Evolutionary conservation across 2,329 filamentous ascomycete genomes (phyloP).

Genomic region (Trichoderma arundinaceum): DNA sequence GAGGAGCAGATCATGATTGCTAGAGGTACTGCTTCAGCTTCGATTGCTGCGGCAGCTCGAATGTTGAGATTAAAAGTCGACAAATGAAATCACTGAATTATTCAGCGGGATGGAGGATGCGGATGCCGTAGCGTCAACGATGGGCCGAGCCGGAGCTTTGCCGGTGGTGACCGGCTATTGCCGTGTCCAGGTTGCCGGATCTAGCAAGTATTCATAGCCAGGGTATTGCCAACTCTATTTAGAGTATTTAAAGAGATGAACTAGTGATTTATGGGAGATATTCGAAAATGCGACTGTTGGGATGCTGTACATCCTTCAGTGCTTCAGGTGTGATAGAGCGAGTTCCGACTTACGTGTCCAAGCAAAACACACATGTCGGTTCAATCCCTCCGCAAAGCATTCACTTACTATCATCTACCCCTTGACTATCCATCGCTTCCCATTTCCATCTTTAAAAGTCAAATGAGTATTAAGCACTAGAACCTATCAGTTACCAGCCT

Average conservation of each 20-base stretch:
- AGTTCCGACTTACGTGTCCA: too few species aligned
- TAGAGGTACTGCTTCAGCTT: not conserved
- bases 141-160: conserved; percentile 30
- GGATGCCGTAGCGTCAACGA: conserved; percentile 9
- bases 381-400: too few species aligned
- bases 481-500: not conserved
- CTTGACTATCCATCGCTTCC: not conserved
- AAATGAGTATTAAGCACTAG: conserved; percentile 1
- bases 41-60: not conserved
- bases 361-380: too few species aligned
- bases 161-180: conserved; percentile 16
- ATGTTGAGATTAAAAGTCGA: not conserved
- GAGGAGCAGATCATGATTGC: conserved; percentile 34
- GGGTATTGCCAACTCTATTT: too few species aligned
- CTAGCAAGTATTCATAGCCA: not conserved
- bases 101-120: conserved; percentile 25
- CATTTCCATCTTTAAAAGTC: too few species aligned
- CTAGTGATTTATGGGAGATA: accelerated
- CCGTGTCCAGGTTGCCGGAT: conserved; percentile 8
- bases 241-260: not conserved
- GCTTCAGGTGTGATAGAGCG: too few species aligned
- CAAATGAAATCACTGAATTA: conserved; percentile 20
- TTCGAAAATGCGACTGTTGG: too few species aligned
- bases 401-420: too few species aligned
- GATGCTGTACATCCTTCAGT: too few species aligned